Conservation (phyloP, 2,329 filamentous ascomycete species). For the Fusarium mexicanum region DNA sequence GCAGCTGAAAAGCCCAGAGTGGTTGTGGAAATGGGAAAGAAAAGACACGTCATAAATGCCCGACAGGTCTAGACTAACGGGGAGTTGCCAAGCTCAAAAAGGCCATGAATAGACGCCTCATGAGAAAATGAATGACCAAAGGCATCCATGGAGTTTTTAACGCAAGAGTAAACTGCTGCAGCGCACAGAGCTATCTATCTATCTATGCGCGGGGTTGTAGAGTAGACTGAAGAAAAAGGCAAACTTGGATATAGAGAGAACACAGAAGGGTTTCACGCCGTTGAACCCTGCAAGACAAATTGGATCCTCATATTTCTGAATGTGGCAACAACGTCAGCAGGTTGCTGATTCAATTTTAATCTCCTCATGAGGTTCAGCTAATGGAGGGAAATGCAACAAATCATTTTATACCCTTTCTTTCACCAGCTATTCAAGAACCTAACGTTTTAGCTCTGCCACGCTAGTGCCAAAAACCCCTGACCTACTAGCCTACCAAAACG, state of each 20-base stretch:
- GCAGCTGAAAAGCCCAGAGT: accelerated
- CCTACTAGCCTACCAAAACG: background rate
- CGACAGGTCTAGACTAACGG: background rate
- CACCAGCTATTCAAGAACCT: background rate
- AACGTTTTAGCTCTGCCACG: background rate
- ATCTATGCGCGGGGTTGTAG: accelerated
- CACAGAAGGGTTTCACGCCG: accelerated
- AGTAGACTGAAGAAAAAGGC: background rate
- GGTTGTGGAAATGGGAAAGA: background rate
- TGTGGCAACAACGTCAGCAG: background rate
- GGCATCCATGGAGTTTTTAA: background rate
- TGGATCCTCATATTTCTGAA: background rate
- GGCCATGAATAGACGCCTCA: background rate
- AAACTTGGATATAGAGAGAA: background rate
- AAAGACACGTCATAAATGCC: background rate
- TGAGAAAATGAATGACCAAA: accelerated
- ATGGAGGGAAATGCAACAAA: background rate
- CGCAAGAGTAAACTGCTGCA: no score
- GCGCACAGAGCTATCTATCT: background rate
- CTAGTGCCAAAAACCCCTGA: background rate
- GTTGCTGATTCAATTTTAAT: background rate
- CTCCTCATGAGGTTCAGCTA: background rate
- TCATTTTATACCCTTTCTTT: background rate
- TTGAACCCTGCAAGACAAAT: background rate
- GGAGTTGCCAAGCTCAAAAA: background rate